Evolutionary conservation across 2,329 filamentous ascomycete genomes (phyloP).

Genomic region (Cercospora zeina): DNA sequence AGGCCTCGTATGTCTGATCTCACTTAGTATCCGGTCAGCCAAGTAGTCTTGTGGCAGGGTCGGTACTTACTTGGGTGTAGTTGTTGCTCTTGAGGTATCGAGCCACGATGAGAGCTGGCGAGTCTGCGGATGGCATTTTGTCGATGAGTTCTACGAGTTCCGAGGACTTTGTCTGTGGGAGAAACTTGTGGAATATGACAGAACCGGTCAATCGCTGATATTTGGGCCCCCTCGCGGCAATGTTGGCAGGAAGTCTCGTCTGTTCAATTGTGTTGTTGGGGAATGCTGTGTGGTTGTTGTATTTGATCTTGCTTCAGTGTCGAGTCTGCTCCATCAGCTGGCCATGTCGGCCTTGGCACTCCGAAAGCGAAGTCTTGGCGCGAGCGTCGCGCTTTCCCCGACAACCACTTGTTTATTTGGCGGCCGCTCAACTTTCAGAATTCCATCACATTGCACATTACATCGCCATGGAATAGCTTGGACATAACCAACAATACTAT

Average conservation of each 20-base stretch:
- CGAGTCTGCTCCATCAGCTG: not conserved
- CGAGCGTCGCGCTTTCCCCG: not conserved
- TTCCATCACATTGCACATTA: not conserved
- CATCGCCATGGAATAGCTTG: slow-evolving; percentile 13
- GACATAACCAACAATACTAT: slow-evolving; percentile 5
- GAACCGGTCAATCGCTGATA: not conserved
- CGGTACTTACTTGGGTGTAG: slow-evolving; percentile 39
- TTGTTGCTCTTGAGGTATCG: slow-evolving; percentile 43
- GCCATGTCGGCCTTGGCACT: not conserved
- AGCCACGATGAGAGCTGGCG: slow-evolving; percentile 42
- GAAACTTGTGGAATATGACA: not conserved
- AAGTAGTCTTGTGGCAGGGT: not conserved
- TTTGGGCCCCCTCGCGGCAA: too few relatives aligned
- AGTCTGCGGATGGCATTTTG: slow-evolving; percentile 40
- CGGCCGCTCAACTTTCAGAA: not conserved
- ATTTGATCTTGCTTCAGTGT: not conserved
- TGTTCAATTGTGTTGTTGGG: not conserved
- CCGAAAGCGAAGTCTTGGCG: slow-evolving; percentile 4
- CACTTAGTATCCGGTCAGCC: slow-evolving; percentile 26
- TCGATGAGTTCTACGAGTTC: not conserved
- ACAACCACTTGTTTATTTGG: slow-evolving; percentile 11
- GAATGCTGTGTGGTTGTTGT: not conserved
- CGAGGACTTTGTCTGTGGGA: not conserved
- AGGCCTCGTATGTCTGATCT: slow-evolving; percentile 56
- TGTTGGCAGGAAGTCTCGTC: too few relatives aligned